Conservation (phyloP, 2,329 filamentous ascomycete genomes). For the Penicillium sp. region DNA sequence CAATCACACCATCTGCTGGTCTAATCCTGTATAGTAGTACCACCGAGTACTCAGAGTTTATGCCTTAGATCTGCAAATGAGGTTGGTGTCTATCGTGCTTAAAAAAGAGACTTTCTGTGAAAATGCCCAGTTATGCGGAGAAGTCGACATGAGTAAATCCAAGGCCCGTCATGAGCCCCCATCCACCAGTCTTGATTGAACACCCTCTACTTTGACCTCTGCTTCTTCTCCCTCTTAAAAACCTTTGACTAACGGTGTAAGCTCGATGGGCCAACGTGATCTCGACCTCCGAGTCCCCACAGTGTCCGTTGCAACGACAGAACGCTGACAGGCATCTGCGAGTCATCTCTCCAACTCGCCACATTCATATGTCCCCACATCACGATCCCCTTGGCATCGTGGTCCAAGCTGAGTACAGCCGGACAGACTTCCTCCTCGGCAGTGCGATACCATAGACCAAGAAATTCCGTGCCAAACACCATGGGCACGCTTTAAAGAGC, state of each 20-base stretch:
- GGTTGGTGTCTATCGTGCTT: too few relatives aligned
- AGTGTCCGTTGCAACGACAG: constrained; percentile 31
- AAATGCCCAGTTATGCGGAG: not conserved
- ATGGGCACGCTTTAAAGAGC: constrained; percentile 48
- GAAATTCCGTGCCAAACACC: constrained; percentile 45
- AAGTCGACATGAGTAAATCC: constrained; percentile 8
- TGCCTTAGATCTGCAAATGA: too few relatives aligned
- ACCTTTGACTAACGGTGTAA: constrained; percentile 2
- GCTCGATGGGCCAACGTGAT: constrained; percentile 8
- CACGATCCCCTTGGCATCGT: constrained; percentile 47
- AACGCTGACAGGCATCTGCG: constrained; percentile 35
- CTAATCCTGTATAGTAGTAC: too few relatives aligned
- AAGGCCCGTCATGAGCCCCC: constrained; percentile 11
- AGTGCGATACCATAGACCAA: constrained; percentile 44
- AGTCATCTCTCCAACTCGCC: constrained; percentile 36
- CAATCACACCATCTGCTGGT: too few relatives aligned
- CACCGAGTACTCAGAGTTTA: too few relatives aligned
- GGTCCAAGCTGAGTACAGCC: constrained; percentile 45
- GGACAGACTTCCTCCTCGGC: constrained; percentile 43
- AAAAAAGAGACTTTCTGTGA: too few relatives aligned
- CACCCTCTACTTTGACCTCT: constrained; percentile 2
- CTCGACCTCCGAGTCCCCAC: constrained; percentile 4
- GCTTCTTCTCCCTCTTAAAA: constrained; percentile 7
- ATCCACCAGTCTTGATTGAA: constrained; percentile 7
- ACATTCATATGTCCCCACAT: constrained; percentile 44